Conservation (phyloP, 2,329 filamentous ascomycete genomes). For the Cytospora leucostoma region DNA sequence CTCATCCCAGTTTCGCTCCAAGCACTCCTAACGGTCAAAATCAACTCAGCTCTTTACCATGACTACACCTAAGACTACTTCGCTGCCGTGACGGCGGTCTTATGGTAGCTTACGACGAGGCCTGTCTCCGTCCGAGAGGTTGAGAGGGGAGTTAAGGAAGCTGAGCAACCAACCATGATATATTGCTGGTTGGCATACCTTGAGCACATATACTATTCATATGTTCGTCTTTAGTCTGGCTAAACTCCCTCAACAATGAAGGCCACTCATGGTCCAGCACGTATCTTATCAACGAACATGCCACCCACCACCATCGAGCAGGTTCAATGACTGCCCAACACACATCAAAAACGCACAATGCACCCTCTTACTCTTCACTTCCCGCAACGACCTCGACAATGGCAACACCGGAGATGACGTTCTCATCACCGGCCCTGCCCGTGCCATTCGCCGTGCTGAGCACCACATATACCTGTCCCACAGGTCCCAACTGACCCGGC, state of each 20-base stretch:
- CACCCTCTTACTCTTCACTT: not conserved
- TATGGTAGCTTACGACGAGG: not conserved
- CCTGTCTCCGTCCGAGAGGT: too few species aligned
- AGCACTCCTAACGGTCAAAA: too few species aligned
- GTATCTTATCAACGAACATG: not conserved
- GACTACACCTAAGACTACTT: too few species aligned
- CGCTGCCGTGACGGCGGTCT: not conserved
- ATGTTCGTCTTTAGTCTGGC: too few species aligned
- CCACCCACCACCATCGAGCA: not conserved
- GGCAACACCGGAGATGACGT: constrained; percentile 42
- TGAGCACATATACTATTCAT: not conserved
- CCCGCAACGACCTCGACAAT: constrained; percentile 36
- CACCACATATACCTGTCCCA: constrained; percentile 44
- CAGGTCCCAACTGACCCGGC: constrained; percentile 26
- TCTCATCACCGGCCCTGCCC: constrained; percentile 38
- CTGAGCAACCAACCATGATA: too few species aligned
- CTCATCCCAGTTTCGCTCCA: too few species aligned
- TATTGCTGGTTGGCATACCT: not conserved
- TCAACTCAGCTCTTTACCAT: too few species aligned
- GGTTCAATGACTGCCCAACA: not conserved
- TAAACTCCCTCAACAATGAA: too few species aligned
- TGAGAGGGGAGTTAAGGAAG: too few species aligned
- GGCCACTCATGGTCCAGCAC: too few species aligned
- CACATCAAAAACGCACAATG: not conserved
- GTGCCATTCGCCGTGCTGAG: constrained; percentile 41